A percentile compares a stretch with the other conserved stretches of the same genome.
Conservation (phyloP, 163 green algal genomes). For the Chlorella variabilis region DNA sequence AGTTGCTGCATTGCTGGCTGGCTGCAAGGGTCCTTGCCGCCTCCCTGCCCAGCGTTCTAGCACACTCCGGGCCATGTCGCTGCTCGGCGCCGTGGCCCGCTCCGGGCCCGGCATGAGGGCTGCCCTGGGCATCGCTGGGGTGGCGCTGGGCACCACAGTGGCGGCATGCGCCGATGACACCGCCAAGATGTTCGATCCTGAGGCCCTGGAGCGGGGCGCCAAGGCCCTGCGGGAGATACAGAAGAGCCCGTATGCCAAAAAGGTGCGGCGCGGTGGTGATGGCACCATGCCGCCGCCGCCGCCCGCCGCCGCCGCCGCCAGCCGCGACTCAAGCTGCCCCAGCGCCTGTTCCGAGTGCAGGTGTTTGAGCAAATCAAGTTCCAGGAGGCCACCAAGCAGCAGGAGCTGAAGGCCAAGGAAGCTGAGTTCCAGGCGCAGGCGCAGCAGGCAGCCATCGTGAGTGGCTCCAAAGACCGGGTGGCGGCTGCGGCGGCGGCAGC, state of each 20-base stretch:
- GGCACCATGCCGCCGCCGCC: neutral
- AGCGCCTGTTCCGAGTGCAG: slow-evolving; percentile 51
- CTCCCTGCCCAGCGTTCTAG: no score
- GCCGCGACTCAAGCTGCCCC: no score
- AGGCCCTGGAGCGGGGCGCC: slow-evolving; percentile 95
- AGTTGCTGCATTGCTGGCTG: no score
- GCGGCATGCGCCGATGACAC: slow-evolving; percentile 40
- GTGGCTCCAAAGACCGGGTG: no score
- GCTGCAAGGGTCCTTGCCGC: no score
- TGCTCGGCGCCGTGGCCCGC: neutral
- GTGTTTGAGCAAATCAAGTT: slow-evolving; percentile 91
- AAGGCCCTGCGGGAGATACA: slow-evolving; percentile 98
- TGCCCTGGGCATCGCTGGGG: neutral
- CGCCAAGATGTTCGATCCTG: slow-evolving; percentile 90
- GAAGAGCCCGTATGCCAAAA: slow-evolving; percentile 90
- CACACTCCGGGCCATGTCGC: neutral
- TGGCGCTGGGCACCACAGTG: slow-evolving; percentile 3
- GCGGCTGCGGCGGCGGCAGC: neutral
- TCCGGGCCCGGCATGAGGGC: neutral
- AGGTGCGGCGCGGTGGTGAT: slow-evolving; percentile 59
- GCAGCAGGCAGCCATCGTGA: slow-evolving; percentile 54
- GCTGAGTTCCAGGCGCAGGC: slow-evolving; percentile 81
- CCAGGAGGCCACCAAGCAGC: slow-evolving; percentile 94
- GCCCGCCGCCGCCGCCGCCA: neutral
- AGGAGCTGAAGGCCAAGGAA: slow-evolving; percentile 86